Evolutionary conservation across 2,329 filamentous ascomycete genomes (phyloP).

Genomic region (Verticillium alfalfae): DNA sequence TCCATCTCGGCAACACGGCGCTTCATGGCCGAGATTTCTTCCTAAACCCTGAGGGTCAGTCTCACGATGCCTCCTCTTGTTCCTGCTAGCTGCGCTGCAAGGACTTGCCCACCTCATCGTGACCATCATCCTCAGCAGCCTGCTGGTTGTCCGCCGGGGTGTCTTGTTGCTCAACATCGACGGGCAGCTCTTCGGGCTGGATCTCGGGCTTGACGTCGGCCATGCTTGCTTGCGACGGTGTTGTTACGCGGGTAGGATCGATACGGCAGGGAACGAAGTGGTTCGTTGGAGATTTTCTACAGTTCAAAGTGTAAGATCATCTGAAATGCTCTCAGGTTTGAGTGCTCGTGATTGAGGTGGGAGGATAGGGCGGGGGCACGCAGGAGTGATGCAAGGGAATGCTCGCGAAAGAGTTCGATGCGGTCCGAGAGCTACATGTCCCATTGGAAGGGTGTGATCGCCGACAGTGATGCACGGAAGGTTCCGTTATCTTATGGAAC

Average conservation of each 20-base stretch:
- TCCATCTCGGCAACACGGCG: slow-evolving; percentile 84
- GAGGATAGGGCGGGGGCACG: not conserved
- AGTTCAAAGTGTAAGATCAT: not conserved
- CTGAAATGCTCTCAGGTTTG: too few species aligned
- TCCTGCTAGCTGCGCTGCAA: slow-evolving; percentile 8
- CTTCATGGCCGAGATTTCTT: slow-evolving; percentile 88
- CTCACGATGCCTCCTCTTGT: slow-evolving; percentile 10
- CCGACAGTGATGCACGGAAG: not conserved
- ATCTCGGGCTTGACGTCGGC: not conserved
- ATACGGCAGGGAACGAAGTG: slow-evolving; percentile 3
- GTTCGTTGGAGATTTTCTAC: not conserved
- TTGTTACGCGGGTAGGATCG: not conserved
- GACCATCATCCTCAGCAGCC: slow-evolving; percentile 30
- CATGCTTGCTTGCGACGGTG: not conserved
- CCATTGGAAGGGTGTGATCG: not conserved
- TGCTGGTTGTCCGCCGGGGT: slow-evolving; percentile 5
- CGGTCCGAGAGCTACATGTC: not conserved
- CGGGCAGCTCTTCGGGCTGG: slow-evolving; percentile 19
- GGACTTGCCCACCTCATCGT: slow-evolving; percentile 38
- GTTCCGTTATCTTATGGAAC: too few species aligned
- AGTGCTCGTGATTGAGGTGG: not conserved
- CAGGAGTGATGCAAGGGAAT: not conserved
- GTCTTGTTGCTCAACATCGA: slow-evolving; percentile 25
- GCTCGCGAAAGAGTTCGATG: not conserved
- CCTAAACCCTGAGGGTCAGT: slow-evolving; percentile 29